These are phyloP conservation scores for Venturia carpophila DNA, from an alignment of 2,329 filamentous ascomycete species.

Conservation along the genomic window DNA sequence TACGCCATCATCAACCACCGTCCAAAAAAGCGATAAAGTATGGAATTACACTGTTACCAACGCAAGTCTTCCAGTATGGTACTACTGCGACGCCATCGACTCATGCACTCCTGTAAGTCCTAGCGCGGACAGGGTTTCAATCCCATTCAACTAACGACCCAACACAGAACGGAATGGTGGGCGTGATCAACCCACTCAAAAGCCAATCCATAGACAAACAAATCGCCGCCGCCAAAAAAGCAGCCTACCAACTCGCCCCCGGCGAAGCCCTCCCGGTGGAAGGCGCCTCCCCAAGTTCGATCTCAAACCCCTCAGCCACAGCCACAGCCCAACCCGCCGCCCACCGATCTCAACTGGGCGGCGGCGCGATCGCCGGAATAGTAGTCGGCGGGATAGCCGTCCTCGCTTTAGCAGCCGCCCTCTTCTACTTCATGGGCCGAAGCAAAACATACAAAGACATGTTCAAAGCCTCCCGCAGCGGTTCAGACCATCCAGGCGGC, in stretches of 20 bases:
- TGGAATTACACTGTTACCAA: conserved; percentile 31
- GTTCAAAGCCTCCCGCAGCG: conserved; percentile 18
- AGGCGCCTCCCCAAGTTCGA: conserved; percentile 22
- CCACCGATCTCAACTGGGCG: conserved; percentile 49
- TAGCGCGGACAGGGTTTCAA: background rate
- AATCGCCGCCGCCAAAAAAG: conserved; percentile 23
- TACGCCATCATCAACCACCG: background rate
- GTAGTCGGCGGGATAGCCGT: conserved; percentile 57
- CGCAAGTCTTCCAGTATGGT: conserved; percentile 30
- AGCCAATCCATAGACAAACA: conserved; percentile 16
- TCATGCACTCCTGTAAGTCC: conserved; percentile 47
- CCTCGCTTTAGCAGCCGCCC: conserved; percentile 51
- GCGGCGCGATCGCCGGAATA: conserved; percentile 44
- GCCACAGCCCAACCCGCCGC: conserved; percentile 18
- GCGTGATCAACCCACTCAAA: conserved; percentile 57
- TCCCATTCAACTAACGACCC: background rate
- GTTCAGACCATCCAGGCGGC: background rate
- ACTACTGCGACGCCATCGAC: conserved; percentile 46
- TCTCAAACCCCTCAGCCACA: conserved; percentile 8
- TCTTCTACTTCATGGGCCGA: conserved; percentile 58
- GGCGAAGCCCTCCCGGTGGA: conserved; percentile 36
- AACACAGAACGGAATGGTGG: conserved; percentile 57
- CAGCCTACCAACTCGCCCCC: conserved; percentile 28
- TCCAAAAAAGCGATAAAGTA: background rate
- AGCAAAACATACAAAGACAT: conserved; percentile 21